These are phyloP conservation scores for Penicillium sp. DNA, from an alignment of 2,329 filamentous ascomycete species.

Conservation along the genomic window DNA sequence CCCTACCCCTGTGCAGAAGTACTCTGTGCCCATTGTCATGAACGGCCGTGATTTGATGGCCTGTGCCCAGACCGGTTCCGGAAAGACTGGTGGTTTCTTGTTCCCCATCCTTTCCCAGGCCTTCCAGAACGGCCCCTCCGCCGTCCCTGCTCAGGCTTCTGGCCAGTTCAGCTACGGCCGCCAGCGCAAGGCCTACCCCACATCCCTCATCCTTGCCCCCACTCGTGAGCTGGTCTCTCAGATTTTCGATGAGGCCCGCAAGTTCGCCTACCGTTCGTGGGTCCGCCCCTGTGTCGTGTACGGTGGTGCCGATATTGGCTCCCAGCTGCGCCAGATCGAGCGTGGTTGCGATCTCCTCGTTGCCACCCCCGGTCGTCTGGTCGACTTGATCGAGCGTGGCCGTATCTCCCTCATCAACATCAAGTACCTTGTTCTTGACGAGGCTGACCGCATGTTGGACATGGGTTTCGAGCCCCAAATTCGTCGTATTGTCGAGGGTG, in stretches of 20 bases:
- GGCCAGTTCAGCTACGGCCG: conserved; percentile 73
- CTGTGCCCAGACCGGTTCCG: conserved; percentile 98
- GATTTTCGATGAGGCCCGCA: conserved; percentile 96
- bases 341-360: conserved; percentile 95
- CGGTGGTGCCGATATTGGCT: conserved; percentile 97
- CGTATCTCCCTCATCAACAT: conserved; percentile 97
- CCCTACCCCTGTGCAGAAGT: conserved; percentile 97
- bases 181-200: conserved; percentile 97
- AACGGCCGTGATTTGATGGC: conserved; percentile 97
- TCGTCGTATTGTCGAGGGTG: conserved; percentile 94
- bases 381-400: conserved; percentile 97
- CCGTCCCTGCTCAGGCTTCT: conserved; percentile 62
- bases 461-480: conserved; percentile 99
- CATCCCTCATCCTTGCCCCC: conserved; percentile 90
- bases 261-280: conserved; percentile 96
- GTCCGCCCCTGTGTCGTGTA: conserved; percentile 98
- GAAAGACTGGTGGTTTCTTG: conserved; percentile 99
- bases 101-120: conserved; percentile 99
- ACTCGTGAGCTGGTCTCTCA: conserved; percentile 98
- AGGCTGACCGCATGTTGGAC: conserved; percentile 99
- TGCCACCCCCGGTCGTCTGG: conserved; percentile 93
- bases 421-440: conserved; percentile 98
- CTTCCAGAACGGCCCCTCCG: conserved; percentile 82
- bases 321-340: conserved; percentile 97
- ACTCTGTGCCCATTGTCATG: conserved; percentile 99